phyloP scores from a whole-genome alignment of 2,329 filamentous ascomycete species.

The Claviceps pazoutovae region DNA sequence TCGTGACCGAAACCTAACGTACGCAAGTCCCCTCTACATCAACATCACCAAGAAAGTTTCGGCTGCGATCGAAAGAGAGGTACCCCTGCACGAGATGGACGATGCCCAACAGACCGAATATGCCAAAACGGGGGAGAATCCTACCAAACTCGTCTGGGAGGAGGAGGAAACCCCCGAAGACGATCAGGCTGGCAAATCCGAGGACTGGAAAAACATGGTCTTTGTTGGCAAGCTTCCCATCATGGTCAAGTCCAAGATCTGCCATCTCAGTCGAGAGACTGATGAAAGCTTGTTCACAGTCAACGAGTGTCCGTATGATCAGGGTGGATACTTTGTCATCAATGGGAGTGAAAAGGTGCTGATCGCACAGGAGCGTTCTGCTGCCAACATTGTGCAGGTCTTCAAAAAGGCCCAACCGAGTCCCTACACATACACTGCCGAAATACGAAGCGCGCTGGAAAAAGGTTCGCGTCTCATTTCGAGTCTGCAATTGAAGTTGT shows the following conservation, averaged over 20 bases:
- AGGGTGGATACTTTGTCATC: conserved; percentile 98
- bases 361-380: conserved; percentile 93
- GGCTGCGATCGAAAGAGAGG: conserved; percentile 63
- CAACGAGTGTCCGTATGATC: conserved; percentile 96
- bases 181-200: conserved; percentile 36
- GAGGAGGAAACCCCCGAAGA: conserved; percentile 40
- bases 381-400: conserved; percentile 96
- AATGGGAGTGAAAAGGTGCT: conserved; percentile 98
- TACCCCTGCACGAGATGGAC: conserved; percentile 54
- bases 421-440: conserved; percentile 82
- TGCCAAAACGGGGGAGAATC: conserved; percentile 39
- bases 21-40: conserved; percentile 81
- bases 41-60: conserved; percentile 76
- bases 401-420: conserved; percentile 96
- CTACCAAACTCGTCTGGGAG: conserved; percentile 46
- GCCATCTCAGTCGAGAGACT: conserved; percentile 68
- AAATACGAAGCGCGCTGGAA: conserved; percentile 91
- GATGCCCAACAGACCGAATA: conserved; percentile 45
- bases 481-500: conserved; percentile 80
- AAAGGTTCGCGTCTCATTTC: conserved; percentile 93
- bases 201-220: conserved; percentile 54
- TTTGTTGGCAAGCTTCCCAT: conserved; percentile 94
- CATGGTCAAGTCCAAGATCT: conserved; percentile 96
- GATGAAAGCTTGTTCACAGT: conserved; percentile 80
- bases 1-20: conserved; percentile 88